Percentiles rank a stretch among this genome's conserved stretches.
phyloP scores from a whole-genome alignment of 129 eudicot species.

The Pseudognaphalium luteoalbum region DNA sequence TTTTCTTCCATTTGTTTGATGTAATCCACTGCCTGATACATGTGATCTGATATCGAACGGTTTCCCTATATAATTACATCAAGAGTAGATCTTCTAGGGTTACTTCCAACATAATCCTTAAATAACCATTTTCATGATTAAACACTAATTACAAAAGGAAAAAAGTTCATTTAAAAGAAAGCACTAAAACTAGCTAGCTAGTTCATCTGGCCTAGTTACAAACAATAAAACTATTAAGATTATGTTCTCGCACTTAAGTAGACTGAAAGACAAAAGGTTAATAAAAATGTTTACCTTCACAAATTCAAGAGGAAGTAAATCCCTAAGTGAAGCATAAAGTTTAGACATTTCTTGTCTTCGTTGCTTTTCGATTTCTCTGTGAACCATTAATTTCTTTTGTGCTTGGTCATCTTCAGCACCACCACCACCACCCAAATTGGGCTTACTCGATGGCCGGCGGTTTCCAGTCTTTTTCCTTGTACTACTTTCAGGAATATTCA shows the following conservation, averaged over 20 bases:
- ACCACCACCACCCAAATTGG: slow-evolving; percentile 4
- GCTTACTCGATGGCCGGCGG: background rate
- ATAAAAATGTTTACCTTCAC: slow-evolving; percentile 43
- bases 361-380: slow-evolving; percentile 61
- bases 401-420: slow-evolving; percentile 18
- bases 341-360: slow-evolving; percentile 72
- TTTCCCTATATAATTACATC: slow-evolving; percentile 50
- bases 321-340: slow-evolving; percentile 59
- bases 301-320: slow-evolving; percentile 63
- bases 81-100: slow-evolving; percentile 13
- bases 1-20: slow-evolving; percentile 48
- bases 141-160: background rate
- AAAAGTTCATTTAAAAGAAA: too few species aligned
- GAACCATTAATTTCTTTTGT: slow-evolving; percentile 42
- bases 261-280: background rate
- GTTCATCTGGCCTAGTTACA: too few species aligned
- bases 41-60: slow-evolving; percentile 67
- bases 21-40: slow-evolving; percentile 56
- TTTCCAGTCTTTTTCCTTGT: slow-evolving; percentile 19
- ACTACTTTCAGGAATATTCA: background rate
- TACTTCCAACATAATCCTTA: background rate
- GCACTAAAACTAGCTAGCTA: too few species aligned
- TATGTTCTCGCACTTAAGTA: slow-evolving; percentile 3
- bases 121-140: background rate
- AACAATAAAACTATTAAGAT: too few species aligned